phyloP scores from a whole-genome alignment of 163 green algal species.

The Chlorella variabilis region DNA sequence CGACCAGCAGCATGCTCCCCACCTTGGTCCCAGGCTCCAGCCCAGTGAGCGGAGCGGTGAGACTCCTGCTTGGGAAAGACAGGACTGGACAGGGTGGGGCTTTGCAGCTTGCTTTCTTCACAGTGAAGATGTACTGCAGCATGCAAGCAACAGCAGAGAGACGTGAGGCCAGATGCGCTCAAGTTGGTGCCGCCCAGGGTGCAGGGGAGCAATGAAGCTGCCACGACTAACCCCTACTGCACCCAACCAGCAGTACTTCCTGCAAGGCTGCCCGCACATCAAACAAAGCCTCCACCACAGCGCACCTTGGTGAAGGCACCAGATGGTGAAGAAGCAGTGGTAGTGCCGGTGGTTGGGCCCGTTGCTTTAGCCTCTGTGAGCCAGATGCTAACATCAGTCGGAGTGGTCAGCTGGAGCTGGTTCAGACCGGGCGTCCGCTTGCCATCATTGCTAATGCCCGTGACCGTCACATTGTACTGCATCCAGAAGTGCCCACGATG shows the following conservation, averaged over 20 bases:
- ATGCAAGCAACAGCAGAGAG: too few species aligned
- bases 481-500: neutral
- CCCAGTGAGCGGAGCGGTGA: neutral
- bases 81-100: neutral
- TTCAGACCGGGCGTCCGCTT: neutral
- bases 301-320: neutral
- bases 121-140: slow-evolving; percentile 1
- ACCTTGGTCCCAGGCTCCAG: slow-evolving; percentile 2
- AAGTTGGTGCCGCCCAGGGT: too few species aligned
- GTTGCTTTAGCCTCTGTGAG: neutral
- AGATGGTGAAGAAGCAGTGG: neutral
- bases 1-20: too few species aligned
- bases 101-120: neutral
- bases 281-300: too few species aligned
- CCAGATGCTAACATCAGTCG: neutral
- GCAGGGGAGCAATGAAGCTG: too few species aligned
- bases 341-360: neutral
- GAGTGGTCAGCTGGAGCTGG: neutral
- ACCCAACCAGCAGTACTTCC: too few species aligned
- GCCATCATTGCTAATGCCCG: neutral
- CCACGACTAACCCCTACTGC: too few species aligned
- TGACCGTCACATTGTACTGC: slow-evolving; percentile 4
- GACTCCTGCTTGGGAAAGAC: neutral
- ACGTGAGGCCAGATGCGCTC: too few species aligned
- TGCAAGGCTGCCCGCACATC: too few species aligned